These are phyloP conservation scores for Alternaria hordeiaustralica DNA, from an alignment of 2,329 filamentous ascomycete species.

Conservation along the genomic window DNA sequence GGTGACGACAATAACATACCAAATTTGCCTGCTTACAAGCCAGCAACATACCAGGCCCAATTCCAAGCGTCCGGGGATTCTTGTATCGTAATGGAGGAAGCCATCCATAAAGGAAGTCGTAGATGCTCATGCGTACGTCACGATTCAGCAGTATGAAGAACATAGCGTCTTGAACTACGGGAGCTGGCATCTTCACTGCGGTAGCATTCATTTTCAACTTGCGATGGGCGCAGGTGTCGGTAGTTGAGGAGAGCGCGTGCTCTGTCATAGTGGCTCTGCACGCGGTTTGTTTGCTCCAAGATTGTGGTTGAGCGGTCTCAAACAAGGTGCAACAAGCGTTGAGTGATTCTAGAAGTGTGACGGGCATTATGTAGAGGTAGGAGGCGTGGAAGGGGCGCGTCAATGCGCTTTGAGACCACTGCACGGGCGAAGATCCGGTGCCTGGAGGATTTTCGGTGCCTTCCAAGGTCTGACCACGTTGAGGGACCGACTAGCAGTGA, in stretches of 20 bases:
- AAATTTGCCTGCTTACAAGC: background rate
- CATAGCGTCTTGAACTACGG: background rate
- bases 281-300: background rate
- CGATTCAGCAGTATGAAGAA: background rate
- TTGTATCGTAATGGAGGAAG: no score
- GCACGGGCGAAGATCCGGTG: no score
- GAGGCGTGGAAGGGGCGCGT: background rate
- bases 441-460: no score
- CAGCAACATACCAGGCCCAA: background rate
- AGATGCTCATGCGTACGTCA: background rate
- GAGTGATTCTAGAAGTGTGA: background rate
- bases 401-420: background rate
- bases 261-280: background rate
- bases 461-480: no score
- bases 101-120: background rate
- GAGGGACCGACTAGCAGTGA: no score
- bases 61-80: no score
- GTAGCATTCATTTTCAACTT: no score
- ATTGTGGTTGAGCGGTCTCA: background rate
- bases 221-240: no score
- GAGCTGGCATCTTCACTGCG: no score
- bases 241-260: background rate
- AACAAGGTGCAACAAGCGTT: background rate
- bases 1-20: background rate
- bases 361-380: background rate